phyloP scores from a whole-genome alignment of 1,284 basidiomycete species.

The Mycena sp. region DNA sequence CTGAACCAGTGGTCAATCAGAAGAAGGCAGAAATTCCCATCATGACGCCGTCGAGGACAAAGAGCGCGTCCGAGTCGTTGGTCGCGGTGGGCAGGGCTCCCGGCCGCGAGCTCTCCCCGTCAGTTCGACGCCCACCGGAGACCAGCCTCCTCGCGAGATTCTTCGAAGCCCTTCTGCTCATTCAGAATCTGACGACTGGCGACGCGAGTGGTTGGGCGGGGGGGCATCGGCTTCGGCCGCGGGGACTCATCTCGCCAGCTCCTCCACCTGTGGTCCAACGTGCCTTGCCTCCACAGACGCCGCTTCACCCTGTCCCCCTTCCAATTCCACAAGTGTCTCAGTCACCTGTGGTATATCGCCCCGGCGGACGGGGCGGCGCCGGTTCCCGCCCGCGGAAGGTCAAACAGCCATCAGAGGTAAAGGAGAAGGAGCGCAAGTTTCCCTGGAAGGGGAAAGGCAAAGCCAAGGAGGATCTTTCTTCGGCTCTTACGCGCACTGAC shows the following conservation, averaged over 20 bases:
- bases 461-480: neutral
- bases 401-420: neutral
- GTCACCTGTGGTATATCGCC: constrained; percentile 1
- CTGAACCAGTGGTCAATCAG: too few relatives aligned
- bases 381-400: neutral
- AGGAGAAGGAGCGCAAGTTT: too few relatives aligned
- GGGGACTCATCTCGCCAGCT: neutral
- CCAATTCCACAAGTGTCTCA: too few relatives aligned
- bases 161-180: too few relatives aligned
- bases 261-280: too few relatives aligned
- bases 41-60: neutral
- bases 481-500: neutral
- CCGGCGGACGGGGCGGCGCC: constrained; percentile 1
- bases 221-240: neutral
- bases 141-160: too few relatives aligned
- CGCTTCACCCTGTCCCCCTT: too few relatives aligned
- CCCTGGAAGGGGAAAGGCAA: neutral
- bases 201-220: neutral
- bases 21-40: too few relatives aligned
- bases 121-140: neutral
- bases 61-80: neutral
- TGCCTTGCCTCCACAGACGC: too few relatives aligned
- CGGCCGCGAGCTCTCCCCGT: neutral
- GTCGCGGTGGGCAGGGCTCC: constrained; percentile 7
- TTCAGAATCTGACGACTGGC: too few relatives aligned